Evolutionary conservation across 306 rosid species (phyloP).

Genomic region (Cucumis melo): DNA sequence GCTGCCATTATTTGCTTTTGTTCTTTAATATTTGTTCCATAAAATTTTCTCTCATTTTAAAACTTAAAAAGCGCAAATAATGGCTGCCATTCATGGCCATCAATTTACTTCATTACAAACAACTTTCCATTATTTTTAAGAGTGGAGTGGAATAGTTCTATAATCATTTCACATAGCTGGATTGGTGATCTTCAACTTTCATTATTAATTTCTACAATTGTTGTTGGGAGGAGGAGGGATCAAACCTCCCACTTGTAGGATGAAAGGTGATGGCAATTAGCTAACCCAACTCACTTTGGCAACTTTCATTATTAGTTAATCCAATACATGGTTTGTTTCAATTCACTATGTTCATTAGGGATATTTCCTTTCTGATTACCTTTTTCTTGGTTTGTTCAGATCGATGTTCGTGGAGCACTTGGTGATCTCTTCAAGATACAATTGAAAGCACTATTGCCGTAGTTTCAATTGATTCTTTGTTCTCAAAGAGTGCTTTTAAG

Average conservation of each 20-base stretch:
- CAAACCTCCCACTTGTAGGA: too few relatives aligned
- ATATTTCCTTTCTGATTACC: background rate
- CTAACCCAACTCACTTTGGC: too few relatives aligned
- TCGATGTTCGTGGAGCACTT: slow-evolving; percentile 93
- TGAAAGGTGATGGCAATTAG: too few relatives aligned
- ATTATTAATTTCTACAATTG: too few relatives aligned
- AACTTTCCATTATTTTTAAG: background rate
- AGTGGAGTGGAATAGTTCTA: background rate
- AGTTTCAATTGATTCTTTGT: background rate
- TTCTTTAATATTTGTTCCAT: background rate
- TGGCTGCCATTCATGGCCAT: background rate
- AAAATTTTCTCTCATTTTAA: background rate
- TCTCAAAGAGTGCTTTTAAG: slow-evolving; percentile 1
- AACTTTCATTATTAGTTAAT: background rate
- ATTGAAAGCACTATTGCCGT: slow-evolving; percentile 77
- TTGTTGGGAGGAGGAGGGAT: too few relatives aligned
- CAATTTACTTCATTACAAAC: background rate
- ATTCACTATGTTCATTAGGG: background rate
- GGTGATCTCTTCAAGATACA: slow-evolving; percentile 88
- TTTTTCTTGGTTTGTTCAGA: slow-evolving; percentile 38
- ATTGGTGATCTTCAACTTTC: background rate
- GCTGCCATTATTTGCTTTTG: background rate
- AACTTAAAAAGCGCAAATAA: background rate
- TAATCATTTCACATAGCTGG: background rate
- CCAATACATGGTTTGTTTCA: background rate